Evolutionary conservation across 2,329 filamentous ascomycete genomes (phyloP).

Genomic region (Aureobasidium sp.): DNA sequence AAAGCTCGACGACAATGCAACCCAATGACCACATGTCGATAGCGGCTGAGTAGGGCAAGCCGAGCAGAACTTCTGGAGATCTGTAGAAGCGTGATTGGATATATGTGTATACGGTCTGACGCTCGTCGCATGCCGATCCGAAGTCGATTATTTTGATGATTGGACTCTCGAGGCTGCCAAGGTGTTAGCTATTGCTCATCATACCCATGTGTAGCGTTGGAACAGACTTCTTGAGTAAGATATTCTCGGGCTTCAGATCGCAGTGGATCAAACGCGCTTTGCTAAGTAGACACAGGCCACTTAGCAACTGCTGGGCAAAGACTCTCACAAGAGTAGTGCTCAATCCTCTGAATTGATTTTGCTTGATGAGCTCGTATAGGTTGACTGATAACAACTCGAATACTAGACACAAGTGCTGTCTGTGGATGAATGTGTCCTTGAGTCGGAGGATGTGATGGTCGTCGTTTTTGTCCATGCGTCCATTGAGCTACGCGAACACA

Average conservation of each 20-base stretch:
- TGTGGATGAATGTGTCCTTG: constrained; percentile 97
- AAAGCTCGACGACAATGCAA: constrained; percentile 96
- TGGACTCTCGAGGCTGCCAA: constrained; percentile 72
- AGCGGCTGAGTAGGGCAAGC: constrained; percentile 91
- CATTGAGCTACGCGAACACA: constrained; percentile 65
- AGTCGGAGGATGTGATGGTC: constrained; percentile 91
- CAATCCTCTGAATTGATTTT: constrained; percentile 95
- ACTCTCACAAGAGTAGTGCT: constrained; percentile 96
- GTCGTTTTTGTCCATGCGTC: constrained; percentile 98
- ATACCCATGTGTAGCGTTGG: background rate
- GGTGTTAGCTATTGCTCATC: background rate
- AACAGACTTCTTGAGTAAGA: constrained; percentile 80
- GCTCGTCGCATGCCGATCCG: constrained; percentile 94
- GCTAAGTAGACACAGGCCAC: constrained; percentile 83
- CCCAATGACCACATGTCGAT: constrained; percentile 99
- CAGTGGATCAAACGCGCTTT: constrained; percentile 97
- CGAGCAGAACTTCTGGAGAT: constrained; percentile 91
- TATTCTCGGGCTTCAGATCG: constrained; percentile 97
- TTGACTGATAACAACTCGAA: constrained; percentile 97
- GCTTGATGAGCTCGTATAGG: constrained; percentile 96
- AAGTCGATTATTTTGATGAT: constrained; percentile 99
- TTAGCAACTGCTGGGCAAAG: constrained; percentile 93
- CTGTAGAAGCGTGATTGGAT: constrained; percentile 98
- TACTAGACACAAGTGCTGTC: constrained; percentile 91
- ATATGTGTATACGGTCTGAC: constrained; percentile 98